phyloP scores from a whole-genome alignment of 2,329 filamentous ascomycete species.

The Penicillium sp. region DNA sequence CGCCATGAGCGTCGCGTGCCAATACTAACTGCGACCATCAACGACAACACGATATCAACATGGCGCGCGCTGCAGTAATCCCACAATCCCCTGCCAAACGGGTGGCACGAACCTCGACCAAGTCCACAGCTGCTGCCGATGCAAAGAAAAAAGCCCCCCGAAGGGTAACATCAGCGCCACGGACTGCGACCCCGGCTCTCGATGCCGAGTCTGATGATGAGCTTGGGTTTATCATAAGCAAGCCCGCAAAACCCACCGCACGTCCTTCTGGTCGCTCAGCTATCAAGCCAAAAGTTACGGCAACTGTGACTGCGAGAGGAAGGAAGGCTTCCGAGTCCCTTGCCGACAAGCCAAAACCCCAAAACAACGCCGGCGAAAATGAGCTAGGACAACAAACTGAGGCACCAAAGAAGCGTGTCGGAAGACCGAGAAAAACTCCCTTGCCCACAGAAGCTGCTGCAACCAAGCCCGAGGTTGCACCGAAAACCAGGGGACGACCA shows the following conservation, averaged over 20 bases:
- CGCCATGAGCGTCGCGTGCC: constrained; percentile 19
- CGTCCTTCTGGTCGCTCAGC: constrained; percentile 12
- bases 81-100: constrained; percentile 24
- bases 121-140: constrained; percentile 17
- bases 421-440: constrained; percentile 22
- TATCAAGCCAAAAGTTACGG: constrained; percentile 12
- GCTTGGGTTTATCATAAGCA: constrained; percentile 21
- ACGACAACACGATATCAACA: constrained; percentile 11
- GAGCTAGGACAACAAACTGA: constrained; percentile 6
- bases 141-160: constrained; percentile 12
- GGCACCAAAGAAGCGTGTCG: constrained; percentile 22
- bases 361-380: constrained; percentile 3
- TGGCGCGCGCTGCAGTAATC: constrained; percentile 28
- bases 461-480: constrained; percentile 15
- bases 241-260: constrained; percentile 13
- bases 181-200: constrained; percentile 2
- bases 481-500: constrained; percentile 34
- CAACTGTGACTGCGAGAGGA: constrained; percentile 2
- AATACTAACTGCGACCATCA: constrained; percentile 4
- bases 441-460: constrained; percentile 12
- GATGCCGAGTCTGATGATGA: constrained; percentile 23
- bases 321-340: constrained; percentile 12
- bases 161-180: not conserved
- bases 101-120: constrained; percentile 17
- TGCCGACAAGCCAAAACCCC: not conserved